Evolutionary conservation across 768 basidiomycete genomes (phyloP).

Genomic region (Tricholoma matsutake): DNA sequence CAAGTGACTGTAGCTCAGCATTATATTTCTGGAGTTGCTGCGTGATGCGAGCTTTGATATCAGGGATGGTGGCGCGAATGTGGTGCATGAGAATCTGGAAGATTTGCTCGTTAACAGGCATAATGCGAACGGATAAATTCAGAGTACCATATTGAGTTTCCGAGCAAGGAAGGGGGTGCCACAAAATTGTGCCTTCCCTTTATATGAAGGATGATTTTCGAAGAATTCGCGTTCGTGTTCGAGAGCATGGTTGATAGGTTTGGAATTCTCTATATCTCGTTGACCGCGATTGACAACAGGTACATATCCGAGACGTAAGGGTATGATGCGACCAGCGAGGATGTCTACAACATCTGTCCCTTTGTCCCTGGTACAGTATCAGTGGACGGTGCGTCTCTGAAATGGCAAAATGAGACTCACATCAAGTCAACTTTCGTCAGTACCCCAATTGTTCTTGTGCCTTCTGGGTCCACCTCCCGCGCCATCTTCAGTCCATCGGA

Average conservation of each 20-base stretch:
- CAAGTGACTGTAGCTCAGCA: constrained; percentile 77
- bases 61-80: constrained; percentile 95
- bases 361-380: constrained; percentile 69
- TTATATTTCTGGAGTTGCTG: constrained; percentile 87
- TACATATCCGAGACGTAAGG: constrained; percentile 93
- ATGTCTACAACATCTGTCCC: constrained; percentile 99
- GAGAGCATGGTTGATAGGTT: constrained; percentile 80
- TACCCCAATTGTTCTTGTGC: constrained; percentile 95
- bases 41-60: constrained; percentile 95
- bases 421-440: constrained; percentile 98
- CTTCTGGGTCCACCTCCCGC: constrained; percentile 95
- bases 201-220: constrained; percentile 91
- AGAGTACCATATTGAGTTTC: constrained; percentile 86
- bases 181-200: constrained; percentile 92
- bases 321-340: constrained; percentile 94
- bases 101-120: background rate
- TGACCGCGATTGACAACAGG: constrained; percentile 99
- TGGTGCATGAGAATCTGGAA: constrained; percentile 96
- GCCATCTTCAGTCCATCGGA: constrained; percentile 97
- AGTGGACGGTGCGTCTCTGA: constrained; percentile 3
- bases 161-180: constrained; percentile 96
- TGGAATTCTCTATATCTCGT: constrained; percentile 89
- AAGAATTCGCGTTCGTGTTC: constrained; percentile 93
- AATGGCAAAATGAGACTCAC: constrained; percentile 44
- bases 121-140: background rate